These are phyloP conservation scores for Polytrichum formosum DNA, from an alignment of 225 moss, liverwort and hornwort genomes.

Conservation along the genomic window DNA sequence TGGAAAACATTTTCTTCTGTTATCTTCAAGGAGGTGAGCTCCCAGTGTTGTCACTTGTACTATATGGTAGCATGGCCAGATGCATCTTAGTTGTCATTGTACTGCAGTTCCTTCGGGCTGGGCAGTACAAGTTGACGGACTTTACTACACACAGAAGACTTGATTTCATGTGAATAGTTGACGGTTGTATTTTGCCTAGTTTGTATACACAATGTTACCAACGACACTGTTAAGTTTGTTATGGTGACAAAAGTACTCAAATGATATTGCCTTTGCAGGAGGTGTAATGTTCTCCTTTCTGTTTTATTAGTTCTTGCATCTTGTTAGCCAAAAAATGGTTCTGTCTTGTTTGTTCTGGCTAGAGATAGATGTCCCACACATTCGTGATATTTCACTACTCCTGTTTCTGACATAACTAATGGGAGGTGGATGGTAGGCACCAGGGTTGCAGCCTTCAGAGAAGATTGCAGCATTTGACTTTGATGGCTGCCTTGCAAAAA, in stretches of 20 bases:
- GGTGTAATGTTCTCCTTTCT: background rate
- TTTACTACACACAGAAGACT: slow-evolving; percentile 4
- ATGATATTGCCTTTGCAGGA: background rate
- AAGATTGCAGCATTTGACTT: slow-evolving; percentile 98
- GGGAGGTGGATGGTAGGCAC: slow-evolving; percentile 45
- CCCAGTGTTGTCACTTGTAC: slow-evolving; percentile 4
- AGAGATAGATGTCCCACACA: too few relatives aligned
- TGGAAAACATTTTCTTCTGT: slow-evolving; percentile 84
- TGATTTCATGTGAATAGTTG: background rate
- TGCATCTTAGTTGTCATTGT: background rate
- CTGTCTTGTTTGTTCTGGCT: too few relatives aligned
- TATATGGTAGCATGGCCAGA: slow-evolving; percentile 1
- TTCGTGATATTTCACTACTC: background rate
- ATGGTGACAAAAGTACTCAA: background rate
- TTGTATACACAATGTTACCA: too few relatives aligned
- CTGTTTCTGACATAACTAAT: background rate
- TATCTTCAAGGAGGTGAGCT: slow-evolving; percentile 61
- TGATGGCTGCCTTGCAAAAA: slow-evolving; percentile 89
- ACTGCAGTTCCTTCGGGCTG: background rate
- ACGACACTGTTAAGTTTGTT: background rate
- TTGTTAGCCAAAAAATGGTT: too few relatives aligned
- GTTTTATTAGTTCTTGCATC: too few relatives aligned
- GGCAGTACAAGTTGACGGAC: background rate
- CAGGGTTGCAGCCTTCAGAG: slow-evolving; percentile 60
- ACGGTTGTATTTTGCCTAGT: background rate